Percentiles rank a stretch among this genome's conserved stretches.
Evolutionary conservation across 768 basidiomycete species (phyloP).

Genomic region (Sutorius australiensis): DNA sequence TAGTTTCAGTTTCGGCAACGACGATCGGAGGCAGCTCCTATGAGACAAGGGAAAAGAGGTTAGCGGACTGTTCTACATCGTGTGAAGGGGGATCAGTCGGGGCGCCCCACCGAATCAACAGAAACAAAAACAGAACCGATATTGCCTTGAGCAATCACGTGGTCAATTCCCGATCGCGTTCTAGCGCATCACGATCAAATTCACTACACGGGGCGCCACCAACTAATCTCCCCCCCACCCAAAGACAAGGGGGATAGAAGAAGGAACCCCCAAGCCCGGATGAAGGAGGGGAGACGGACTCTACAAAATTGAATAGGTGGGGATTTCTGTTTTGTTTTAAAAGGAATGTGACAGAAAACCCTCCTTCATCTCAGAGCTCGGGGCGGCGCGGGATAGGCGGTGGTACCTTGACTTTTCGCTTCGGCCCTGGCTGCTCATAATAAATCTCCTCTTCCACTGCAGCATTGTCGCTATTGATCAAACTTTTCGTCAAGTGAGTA

Average conservation of each 20-base stretch:
- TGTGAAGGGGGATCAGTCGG: slow-evolving; percentile 38
- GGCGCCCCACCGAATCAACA: slow-evolving; percentile 22
- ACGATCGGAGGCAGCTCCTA: slow-evolving; percentile 43
- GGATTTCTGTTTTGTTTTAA: slow-evolving; percentile 26
- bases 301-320: slow-evolving; percentile 44
- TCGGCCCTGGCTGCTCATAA: slow-evolving; percentile 65
- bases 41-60: slow-evolving; percentile 24
- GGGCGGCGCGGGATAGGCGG: slow-evolving; percentile 79
- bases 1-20: slow-evolving; percentile 54
- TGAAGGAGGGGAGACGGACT: slow-evolving; percentile 84
- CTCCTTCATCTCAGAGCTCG: slow-evolving; percentile 96
- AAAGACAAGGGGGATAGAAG: slow-evolving; percentile 72
- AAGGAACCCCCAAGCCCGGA: slow-evolving; percentile 81
- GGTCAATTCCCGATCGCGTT: slow-evolving; percentile 20
- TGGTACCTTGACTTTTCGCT: slow-evolving; percentile 90
- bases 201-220: slow-evolving; percentile 21
- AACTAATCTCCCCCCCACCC: slow-evolving; percentile 36
- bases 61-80: slow-evolving; percentile 31
- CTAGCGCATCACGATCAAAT: slow-evolving; percentile 32
- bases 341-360: slow-evolving; percentile 38
- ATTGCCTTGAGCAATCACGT: slow-evolving; percentile 32
- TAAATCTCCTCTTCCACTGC: slow-evolving; percentile 76
- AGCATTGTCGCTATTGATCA: slow-evolving; percentile 65
- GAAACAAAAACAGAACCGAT: slow-evolving; percentile 28
- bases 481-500: slow-evolving; percentile 36